Evolutionary conservation across 306 rosid genomes (phyloP).

Genomic region (Lathyrus oleraceus): DNA sequence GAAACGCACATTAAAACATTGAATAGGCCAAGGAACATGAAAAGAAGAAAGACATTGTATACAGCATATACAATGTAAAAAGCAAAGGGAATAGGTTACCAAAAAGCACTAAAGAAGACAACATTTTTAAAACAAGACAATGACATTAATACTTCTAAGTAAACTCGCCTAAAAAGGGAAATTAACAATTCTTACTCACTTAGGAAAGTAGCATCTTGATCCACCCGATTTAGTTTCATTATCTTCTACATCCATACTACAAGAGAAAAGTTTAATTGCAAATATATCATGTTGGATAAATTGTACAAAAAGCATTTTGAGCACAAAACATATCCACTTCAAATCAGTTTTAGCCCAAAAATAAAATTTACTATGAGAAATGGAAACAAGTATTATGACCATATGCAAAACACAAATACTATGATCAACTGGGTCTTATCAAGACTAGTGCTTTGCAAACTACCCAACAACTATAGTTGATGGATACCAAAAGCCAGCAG

Average conservation of each 20-base stretch:
- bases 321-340: slow-evolving; percentile 25
- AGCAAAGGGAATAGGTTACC: slow-evolving; percentile 23
- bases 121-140: slow-evolving; percentile 8
- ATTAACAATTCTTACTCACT: slow-evolving; percentile 55
- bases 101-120: neutral
- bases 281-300: slow-evolving; percentile 17
- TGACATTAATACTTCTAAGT: slow-evolving; percentile 22
- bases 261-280: slow-evolving; percentile 19
- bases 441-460: slow-evolving; percentile 25
- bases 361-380: neutral
- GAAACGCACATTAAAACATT: neutral
- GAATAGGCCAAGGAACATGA: slow-evolving; percentile 12
- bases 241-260: slow-evolving; percentile 48
- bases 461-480: slow-evolving; percentile 21
- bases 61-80: slow-evolving; percentile 20
- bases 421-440: slow-evolving; percentile 7
- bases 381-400: neutral
- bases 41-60: neutral
- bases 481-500: neutral
- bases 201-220: slow-evolving; percentile 65
- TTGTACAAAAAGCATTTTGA: slow-evolving; percentile 16
- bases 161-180: slow-evolving; percentile 19
- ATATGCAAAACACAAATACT: slow-evolving; percentile 19
- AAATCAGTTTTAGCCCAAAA: slow-evolving; percentile 17
- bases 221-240: slow-evolving; percentile 47